phyloP scores from a whole-genome alignment of 768 basidiomycete species.

The Termitomyces sp. region DNA sequence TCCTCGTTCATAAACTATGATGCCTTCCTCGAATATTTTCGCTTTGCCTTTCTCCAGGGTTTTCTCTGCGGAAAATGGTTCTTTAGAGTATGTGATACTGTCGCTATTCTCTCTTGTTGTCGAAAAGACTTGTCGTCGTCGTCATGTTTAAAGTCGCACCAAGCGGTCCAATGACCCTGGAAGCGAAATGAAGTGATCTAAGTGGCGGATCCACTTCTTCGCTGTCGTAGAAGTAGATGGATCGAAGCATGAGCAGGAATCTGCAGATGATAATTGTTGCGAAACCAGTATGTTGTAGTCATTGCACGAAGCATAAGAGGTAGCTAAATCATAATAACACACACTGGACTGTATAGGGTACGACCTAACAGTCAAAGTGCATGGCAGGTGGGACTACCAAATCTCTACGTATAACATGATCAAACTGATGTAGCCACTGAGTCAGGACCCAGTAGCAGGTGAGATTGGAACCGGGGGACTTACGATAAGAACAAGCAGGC shows the following conservation, averaged over 20 bases:
- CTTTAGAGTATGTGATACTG: constrained; percentile 15
- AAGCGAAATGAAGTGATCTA: constrained; percentile 18
- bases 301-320: not conserved
- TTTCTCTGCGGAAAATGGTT: constrained; percentile 19
- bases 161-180: constrained; percentile 21
- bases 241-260: constrained; percentile 24
- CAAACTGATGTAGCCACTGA: not conserved
- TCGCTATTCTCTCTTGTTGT: constrained; percentile 12
- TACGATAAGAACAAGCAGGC: constrained; percentile 20
- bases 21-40: not conserved
- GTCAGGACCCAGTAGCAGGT: not conserved
- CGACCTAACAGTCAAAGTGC: constrained; percentile 29
- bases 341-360: constrained; percentile 31
- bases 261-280: constrained; percentile 30
- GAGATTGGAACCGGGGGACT: not conserved
- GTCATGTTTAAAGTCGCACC: constrained; percentile 21
- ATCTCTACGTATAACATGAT: constrained; percentile 3
- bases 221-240: constrained; percentile 19
- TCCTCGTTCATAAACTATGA: not conserved
- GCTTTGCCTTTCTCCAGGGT: not conserved
- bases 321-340: constrained; percentile 3
- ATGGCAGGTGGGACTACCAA: constrained; percentile 22
- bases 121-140: constrained; percentile 2
- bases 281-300: constrained; percentile 17
- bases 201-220: constrained; percentile 9